Base-by-base conservation (phyloP, 345 rosid species). In the Citrus hindsii region DNA sequence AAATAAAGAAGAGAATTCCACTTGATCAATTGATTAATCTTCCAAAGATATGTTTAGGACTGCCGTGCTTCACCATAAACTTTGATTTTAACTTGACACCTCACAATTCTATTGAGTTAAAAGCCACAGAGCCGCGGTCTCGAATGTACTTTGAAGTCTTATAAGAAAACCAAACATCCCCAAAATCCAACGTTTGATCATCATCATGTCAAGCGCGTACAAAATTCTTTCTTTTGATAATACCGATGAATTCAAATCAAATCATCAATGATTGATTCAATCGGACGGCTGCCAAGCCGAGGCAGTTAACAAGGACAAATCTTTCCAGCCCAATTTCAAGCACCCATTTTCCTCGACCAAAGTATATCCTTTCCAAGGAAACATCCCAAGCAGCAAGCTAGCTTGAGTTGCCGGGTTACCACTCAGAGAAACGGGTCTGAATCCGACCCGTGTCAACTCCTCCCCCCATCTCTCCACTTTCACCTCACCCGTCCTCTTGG, bases 331-430 rank as follows among this genome's bases (percentile, higher is more conserved):
- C 51, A 95, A 84, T 33, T 93, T 94, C 81, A 95, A 81, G 82
- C 89, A 85, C 64, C 97, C 98, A 56, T 82, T 83, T 42, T 95
- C 94, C 86, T 95, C 92, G 24, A 91, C 93, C 75, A 95, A 78
- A 4, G 97, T 92, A 24, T 95, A 95, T 3, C 99, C 99, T 81
- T 91, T 92, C 97, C 99, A 91, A 8, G 99, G 98, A 72, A 92
- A 87, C 98, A 95, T 95, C 12, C 94, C 94, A 3, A 95, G 84
- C 81, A 95, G 80, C 81, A 95, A 85, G 38, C 92, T 87, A 4
- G 99, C 99, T 80, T 95, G 99, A 0, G 92, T 87, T 0, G 93
- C 98, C 82, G 98, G 99, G 92, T 85, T 93, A 0, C 99, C 99
- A 2, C 87, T 88, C 0, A 95, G 91, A 0, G 99, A 95, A 2